Percentiles rank a stretch among this genome's conserved stretches.
Evolutionary conservation across 192 early-diverging fungal genomes (phyloP).

Genomic region (Dissophora ornata): DNA sequence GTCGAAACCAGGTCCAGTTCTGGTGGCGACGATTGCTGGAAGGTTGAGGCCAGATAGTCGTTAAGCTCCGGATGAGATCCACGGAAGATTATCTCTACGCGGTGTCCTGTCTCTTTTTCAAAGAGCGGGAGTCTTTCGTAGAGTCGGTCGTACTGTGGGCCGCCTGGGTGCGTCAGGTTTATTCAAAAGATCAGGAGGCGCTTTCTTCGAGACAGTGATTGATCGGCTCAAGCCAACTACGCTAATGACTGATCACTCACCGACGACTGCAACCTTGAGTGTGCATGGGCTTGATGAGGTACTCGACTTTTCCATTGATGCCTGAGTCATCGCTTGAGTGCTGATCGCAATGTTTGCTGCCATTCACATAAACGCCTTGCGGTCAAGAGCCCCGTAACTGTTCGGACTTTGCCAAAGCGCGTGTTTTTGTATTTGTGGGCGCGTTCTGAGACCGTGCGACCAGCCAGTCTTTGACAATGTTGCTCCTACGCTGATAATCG

Average conservation of each 20-base stretch:
- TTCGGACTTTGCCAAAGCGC: no score
- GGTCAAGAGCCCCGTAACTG: no score
- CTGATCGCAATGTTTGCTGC: no score
- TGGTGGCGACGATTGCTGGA: background rate
- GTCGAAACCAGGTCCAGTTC: slow-evolving; percentile 31
- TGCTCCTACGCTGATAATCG: no score
- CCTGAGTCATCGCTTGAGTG: background rate
- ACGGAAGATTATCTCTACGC: slow-evolving; percentile 27
- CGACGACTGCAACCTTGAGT: slow-evolving; percentile 38
- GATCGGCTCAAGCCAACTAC: no score
- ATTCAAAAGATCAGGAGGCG: no score
- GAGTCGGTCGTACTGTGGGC: slow-evolving; percentile 37
- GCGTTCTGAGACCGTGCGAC: no score
- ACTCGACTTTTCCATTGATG: background rate
- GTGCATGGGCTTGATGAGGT: slow-evolving; percentile 5
- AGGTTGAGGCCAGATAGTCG: slow-evolving; percentile 20
- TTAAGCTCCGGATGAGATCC: slow-evolving; percentile 39
- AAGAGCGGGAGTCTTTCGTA: slow-evolving; percentile 25
- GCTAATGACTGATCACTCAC: slow-evolving; percentile 28
- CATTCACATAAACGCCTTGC: no score
- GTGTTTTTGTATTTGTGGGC: no score
- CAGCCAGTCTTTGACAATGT: no score
- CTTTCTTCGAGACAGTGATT: no score
- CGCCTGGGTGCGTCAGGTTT: slow-evolving; percentile 5
- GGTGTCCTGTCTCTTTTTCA: slow-evolving; percentile 25